A percentile compares a stretch with the other conserved stretches of the same genome.
Conservation (phyloP, 176 grass and related monocot species). For the Saccharum spontaneum region DNA sequence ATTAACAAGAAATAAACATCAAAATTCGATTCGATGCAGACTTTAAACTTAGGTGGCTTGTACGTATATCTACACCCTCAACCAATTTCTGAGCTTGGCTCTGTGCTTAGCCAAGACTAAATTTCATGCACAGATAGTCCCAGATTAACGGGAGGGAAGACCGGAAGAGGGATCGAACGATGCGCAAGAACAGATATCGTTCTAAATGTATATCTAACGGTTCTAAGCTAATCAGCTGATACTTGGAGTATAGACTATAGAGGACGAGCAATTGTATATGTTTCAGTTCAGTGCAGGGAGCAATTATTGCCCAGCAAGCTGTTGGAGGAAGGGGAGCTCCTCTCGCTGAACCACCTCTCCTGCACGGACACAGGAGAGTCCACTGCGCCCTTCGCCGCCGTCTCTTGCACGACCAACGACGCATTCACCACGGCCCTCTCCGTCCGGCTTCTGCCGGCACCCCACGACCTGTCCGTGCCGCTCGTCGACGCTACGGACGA, state of each 20-base stretch:
- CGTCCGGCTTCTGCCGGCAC: slow-evolving; percentile 34
- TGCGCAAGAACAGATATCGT: slow-evolving; percentile 2
- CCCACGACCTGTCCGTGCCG: slow-evolving; percentile 49
- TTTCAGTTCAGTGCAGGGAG: slow-evolving; percentile 36
- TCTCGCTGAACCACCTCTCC: slow-evolving; percentile 64
- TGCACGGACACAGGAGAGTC: slow-evolving; percentile 69
- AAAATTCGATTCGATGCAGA: not conserved
- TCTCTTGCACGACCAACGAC: not conserved
- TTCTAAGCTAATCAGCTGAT: not conserved
- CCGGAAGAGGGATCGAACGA: not conserved
- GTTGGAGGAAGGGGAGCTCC: slow-evolving; percentile 59
- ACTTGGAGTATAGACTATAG: not conserved
- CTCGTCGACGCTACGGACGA: slow-evolving; percentile 48
- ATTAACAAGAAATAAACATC: not conserved
- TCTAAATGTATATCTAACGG: slow-evolving; percentile 2
- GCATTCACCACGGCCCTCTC: slow-evolving; percentile 1
- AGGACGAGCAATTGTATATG: not conserved
- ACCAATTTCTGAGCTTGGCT: not conserved
- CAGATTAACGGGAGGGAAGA: not conserved
- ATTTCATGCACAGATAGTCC: slow-evolving; percentile 8
- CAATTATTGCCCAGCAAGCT: slow-evolving; percentile 62
- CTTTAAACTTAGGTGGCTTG: not conserved
- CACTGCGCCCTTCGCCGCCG: slow-evolving; percentile 12
- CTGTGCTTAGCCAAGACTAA: not conserved
- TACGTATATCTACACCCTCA: not conserved